Conservation (phyloP, 2,329 filamentous ascomycete species). For the Scleromitrula shiraiana region DNA sequence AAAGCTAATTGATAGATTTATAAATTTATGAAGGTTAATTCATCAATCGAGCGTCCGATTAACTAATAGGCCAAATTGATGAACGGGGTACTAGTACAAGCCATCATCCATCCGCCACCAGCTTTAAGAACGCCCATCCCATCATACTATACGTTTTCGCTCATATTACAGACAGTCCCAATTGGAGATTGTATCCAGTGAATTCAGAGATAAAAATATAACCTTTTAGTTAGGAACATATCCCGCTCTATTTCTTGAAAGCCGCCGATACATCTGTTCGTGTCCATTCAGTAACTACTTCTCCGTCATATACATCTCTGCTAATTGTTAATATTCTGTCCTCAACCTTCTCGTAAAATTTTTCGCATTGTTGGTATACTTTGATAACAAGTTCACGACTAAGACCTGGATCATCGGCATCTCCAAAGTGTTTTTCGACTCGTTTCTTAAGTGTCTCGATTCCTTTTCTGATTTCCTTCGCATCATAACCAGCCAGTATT, state of each 20-base stretch:
- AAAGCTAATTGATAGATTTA: no score
- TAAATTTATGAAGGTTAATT: no score
- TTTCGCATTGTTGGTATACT: constrained; percentile 53
- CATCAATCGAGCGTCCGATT: no score
- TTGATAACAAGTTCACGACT: constrained; percentile 45
- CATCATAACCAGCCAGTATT: constrained; percentile 70
- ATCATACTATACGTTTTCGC: constrained; percentile 33
- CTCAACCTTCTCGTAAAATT: constrained; percentile 55
- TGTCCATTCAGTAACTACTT: constrained; percentile 60
- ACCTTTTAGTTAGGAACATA: not conserved
- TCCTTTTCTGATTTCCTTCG: constrained; percentile 80
- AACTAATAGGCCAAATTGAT: no score
- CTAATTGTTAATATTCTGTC: constrained; percentile 51
- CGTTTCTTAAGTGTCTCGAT: constrained; percentile 82
- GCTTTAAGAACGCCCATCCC: constrained; percentile 38
- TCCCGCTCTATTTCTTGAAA: constrained; percentile 33
- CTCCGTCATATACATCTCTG: constrained; percentile 56
- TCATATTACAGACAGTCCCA: constrained; percentile 11
- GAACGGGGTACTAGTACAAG: no score
- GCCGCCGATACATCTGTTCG: constrained; percentile 52
- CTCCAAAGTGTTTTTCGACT: constrained; percentile 95
- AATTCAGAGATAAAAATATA: not conserved
- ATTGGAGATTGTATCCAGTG: constrained; percentile 2
- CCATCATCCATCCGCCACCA: constrained; percentile 35
- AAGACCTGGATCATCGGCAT: constrained; percentile 63